phyloP scores from a whole-genome alignment of 202 grass and related monocot genomes.

The Elaeis oleifera region DNA sequence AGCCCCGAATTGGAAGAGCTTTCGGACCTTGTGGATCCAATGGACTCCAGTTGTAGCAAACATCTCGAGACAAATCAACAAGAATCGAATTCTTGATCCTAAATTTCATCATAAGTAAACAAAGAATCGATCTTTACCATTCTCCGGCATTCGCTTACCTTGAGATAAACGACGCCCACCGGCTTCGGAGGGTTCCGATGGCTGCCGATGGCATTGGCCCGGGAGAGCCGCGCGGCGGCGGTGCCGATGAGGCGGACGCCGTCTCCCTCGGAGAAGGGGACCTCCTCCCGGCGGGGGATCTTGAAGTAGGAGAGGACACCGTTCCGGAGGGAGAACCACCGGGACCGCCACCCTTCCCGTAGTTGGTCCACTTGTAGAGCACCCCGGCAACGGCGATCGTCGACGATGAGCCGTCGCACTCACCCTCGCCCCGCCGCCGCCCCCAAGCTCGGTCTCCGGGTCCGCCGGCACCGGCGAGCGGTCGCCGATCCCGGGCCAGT shows the following conservation, averaged over 20 bases:
- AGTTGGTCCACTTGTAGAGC: conserved; percentile 66
- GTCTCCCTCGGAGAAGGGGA: not conserved
- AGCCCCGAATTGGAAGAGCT: no score
- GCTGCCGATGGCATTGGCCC: not conserved
- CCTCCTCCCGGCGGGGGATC: conserved; percentile 29
- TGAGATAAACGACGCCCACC: conserved; percentile 38
- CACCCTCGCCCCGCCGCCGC: not conserved
- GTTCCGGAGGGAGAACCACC: conserved; percentile 47
- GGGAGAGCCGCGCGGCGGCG: not conserved
- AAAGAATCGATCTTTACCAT: not conserved
- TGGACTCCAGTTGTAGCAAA: no score
- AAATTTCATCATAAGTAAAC: not conserved
- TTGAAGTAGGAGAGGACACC: conserved; percentile 56
- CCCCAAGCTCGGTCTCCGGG: not conserved
- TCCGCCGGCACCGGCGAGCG: conserved; percentile 5
- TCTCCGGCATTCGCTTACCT: conserved; percentile 23
- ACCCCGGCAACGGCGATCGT: conserved; percentile 31
- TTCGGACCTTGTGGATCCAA: no score
- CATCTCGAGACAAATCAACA: not conserved
- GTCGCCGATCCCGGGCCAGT: conserved; percentile 19
- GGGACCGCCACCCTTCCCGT: conserved; percentile 52
- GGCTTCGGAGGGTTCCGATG: conserved; percentile 21
- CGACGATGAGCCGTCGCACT: not conserved
- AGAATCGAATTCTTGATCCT: not conserved
- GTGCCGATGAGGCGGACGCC: conserved; percentile 31